Conservation (phyloP, 495 filamentous ascomycete species). For the Lineolata rhizophorae region DNA sequence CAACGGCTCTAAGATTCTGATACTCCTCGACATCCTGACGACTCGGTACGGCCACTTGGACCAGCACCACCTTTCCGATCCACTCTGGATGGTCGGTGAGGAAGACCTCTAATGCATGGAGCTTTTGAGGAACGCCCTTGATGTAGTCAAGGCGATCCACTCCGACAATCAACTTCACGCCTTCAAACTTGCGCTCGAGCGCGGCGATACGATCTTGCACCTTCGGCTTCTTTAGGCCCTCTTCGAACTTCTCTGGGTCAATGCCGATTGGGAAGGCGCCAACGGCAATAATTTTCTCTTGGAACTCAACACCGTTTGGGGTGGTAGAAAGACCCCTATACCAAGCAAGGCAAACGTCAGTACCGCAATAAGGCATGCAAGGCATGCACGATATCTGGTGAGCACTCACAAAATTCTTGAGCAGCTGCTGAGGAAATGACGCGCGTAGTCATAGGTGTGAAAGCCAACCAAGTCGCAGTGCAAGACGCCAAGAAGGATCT, state of each 20-base stretch:
- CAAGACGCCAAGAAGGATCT: slow-evolving; percentile 56
- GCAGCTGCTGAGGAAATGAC: slow-evolving; percentile 77
- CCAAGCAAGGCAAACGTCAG: slow-evolving; percentile 1
- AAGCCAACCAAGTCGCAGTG: slow-evolving; percentile 80
- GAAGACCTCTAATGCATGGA: slow-evolving; percentile 79
- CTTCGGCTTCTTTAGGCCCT: slow-evolving; percentile 57
- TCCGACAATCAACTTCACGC: slow-evolving; percentile 74
- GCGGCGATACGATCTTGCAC: slow-evolving; percentile 60
- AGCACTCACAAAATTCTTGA: slow-evolving; percentile 52
- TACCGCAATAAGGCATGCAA: not conserved
- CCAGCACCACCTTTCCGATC: slow-evolving; percentile 75
- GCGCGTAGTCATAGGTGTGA: slow-evolving; percentile 84
- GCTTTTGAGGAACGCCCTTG: slow-evolving; percentile 88
- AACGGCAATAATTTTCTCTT: slow-evolving; percentile 48
- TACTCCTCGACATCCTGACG: slow-evolving; percentile 92
- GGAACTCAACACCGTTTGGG: slow-evolving; percentile 61
- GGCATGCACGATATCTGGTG: not conserved
- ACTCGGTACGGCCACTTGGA: slow-evolving; percentile 84
- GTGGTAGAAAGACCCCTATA: slow-evolving; percentile 58
- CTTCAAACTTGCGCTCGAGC: slow-evolving; percentile 62
- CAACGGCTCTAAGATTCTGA: slow-evolving; percentile 72
- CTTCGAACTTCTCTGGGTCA: slow-evolving; percentile 84
- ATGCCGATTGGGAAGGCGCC: slow-evolving; percentile 87
- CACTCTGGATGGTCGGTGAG: slow-evolving; percentile 80
- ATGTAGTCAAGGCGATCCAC: slow-evolving; percentile 90